These are phyloP conservation scores for Barbarea vulgaris DNA, from an alignment of 345 rosid genomes.

Conservation along the genomic window DNA sequence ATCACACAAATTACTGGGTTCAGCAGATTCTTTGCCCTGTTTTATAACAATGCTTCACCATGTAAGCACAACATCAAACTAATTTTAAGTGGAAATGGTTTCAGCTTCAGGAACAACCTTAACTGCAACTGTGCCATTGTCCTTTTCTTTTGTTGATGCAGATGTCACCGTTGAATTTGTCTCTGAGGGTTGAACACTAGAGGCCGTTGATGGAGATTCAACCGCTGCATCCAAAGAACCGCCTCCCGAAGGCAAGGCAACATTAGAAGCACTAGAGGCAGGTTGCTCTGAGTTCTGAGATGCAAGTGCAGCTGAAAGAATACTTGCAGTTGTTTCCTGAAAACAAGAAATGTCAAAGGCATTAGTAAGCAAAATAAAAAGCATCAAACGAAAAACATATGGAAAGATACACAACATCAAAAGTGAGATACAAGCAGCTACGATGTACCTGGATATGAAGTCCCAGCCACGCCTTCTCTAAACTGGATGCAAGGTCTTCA, in stretches of 20 bases:
- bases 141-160: slow-evolving; percentile 39
- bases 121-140: slow-evolving; percentile 29
- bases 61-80: slow-evolving; percentile 25
- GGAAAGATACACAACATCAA: slow-evolving; percentile 1
- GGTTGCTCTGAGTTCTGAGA: slow-evolving; percentile 57
- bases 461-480: slow-evolving; percentile 81
- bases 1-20: slow-evolving; percentile 16
- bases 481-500: slow-evolving; percentile 66
- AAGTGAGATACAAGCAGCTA: slow-evolving; percentile 20
- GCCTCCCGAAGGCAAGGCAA: slow-evolving; percentile 42
- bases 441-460: slow-evolving; percentile 76
- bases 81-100: slow-evolving; percentile 7
- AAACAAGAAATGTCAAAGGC: slow-evolving; percentile 17
- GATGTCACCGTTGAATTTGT: slow-evolving; percentile 37
- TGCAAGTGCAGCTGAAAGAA: slow-evolving; percentile 75
- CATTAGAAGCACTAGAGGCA: slow-evolving; percentile 45
- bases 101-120: slow-evolving; percentile 43
- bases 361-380: not conserved
- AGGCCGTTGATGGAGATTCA: slow-evolving; percentile 40
- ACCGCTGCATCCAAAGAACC: slow-evolving; percentile 52
- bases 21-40: slow-evolving; percentile 43
- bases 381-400: not conserved
- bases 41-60: slow-evolving; percentile 5
- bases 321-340: slow-evolving; percentile 80
- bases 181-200: slow-evolving; percentile 43